Base-by-base conservation (phyloP, 2,329 filamentous ascomycete species). In the Talaromyces atroroseus region DNA sequence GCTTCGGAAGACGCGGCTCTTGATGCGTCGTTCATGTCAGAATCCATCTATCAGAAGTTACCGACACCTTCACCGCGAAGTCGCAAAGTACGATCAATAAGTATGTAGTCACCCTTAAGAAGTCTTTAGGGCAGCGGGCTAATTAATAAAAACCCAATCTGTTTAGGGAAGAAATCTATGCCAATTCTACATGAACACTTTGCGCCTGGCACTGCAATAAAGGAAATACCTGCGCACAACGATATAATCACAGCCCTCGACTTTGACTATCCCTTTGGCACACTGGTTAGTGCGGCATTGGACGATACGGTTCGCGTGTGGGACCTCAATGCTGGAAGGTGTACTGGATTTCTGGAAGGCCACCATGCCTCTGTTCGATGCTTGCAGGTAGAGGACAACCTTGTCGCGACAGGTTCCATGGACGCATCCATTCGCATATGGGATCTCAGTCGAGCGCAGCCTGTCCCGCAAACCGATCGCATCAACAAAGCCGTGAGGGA, bases 201-300 rank as follows among this genome's bases (percentile, higher is more conserved):
- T 69, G 87, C 95, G 61, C 86, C 92, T 3, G 94, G 94, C 18
- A 91, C 89, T 34, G 84, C 82, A 66, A 96, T 99, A 66, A 88
- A 88, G 63, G 90, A 96, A 70, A 82, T 97, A 56, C 86, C 89
- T 63, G 91, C 92, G 2, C 94, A 99, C 71, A 85, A 84, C 52
- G 94, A 99, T 69, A 83, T 82, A 57, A 88, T 99, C 60, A 95
- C 92, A 0, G 88, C 92, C 7, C 72, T 99, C 59, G 94, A 97
- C 74, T 99, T 99, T 71, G 94, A 99, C 70, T 88, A 88, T n/a
- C 94, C 94, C 0, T 97, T 97, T 71, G 94, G 94, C 16, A 95
- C 90, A 20, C 85, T 97, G 83, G 90, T 97, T 5, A 92, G 91
- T 7, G 88, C 94, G 10, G 89, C 92, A 10, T 77, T 96, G 66